These are phyloP conservation scores for Moricandia arvensis DNA, from an alignment of 345 rosid genomes.

Conservation along the genomic window DNA sequence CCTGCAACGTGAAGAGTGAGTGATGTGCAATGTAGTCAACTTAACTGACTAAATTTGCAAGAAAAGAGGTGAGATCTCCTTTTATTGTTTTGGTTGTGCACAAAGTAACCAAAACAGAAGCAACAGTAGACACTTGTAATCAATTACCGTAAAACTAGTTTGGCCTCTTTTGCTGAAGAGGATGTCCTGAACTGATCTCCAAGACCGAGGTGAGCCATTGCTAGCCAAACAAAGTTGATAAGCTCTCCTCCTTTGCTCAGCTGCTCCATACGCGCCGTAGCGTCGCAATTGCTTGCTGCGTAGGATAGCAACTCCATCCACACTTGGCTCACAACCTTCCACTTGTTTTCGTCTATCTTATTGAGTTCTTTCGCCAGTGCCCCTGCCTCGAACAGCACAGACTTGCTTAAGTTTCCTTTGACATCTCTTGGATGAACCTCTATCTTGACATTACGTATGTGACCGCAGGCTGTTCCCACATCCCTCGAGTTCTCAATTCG, in stretches of 20 bases:
- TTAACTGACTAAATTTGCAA: too few relatives aligned
- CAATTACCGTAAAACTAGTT: too few relatives aligned
- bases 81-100: too few relatives aligned
- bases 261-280: constrained; percentile 48
- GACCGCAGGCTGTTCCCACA: background rate
- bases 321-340: constrained; percentile 43
- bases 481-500: background rate
- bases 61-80: too few relatives aligned
- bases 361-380: constrained; percentile 45
- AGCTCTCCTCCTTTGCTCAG: constrained; percentile 60
- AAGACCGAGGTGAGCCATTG: constrained; percentile 62
- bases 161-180: too few relatives aligned
- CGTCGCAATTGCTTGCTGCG: constrained; percentile 49
- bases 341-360: constrained; percentile 23
- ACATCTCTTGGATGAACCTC: constrained; percentile 36
- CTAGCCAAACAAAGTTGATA: constrained; percentile 52
- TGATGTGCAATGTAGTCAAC: too few relatives aligned
- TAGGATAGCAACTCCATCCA: constrained; percentile 55
- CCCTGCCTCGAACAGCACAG: constrained; percentile 46
- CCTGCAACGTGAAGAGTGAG: too few relatives aligned
- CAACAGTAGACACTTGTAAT: too few relatives aligned
- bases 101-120: too few relatives aligned
- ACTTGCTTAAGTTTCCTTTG: constrained; percentile 50
- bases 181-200: too few relatives aligned
- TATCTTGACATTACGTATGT: constrained; percentile 25